Evolutionary conservation across 2,329 filamentous ascomycete species (phyloP).

Genomic region (Hymenoscyphus repandus): DNA sequence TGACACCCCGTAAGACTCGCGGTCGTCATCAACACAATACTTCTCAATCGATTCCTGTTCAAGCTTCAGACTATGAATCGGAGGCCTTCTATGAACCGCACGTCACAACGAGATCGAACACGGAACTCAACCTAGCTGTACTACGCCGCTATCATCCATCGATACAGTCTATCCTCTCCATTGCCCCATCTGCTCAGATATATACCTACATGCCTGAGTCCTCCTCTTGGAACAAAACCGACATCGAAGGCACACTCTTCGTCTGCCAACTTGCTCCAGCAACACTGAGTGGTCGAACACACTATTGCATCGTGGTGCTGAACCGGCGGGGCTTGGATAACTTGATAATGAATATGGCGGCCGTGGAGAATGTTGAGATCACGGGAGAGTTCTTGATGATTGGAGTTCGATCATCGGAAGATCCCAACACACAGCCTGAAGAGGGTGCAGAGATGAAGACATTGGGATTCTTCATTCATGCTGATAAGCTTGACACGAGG

Average conservation of each 20-base stretch:
- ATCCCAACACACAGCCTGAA: not conserved
- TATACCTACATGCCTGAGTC: slow-evolving; percentile 69
- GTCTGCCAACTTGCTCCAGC: slow-evolving; percentile 59
- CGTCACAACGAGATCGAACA: slow-evolving; percentile 58
- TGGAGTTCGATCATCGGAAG: slow-evolving; percentile 9
- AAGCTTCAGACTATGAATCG: slow-evolving; percentile 49
- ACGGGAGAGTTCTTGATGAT: slow-evolving; percentile 48
- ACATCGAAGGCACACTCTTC: slow-evolving; percentile 83
- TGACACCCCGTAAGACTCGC: slow-evolving; percentile 36
- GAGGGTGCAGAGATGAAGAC: slow-evolving; percentile 33
- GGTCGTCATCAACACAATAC: slow-evolving; percentile 32
- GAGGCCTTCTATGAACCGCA: slow-evolving; percentile 36
- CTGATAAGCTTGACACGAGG: slow-evolving; percentile 42
- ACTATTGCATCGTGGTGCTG: slow-evolving; percentile 61
- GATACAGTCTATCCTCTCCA: slow-evolving; percentile 67
- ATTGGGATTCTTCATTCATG: slow-evolving; percentile 52
- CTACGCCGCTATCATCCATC: slow-evolving; percentile 75
- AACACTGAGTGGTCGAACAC: slow-evolving; percentile 35
- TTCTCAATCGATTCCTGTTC: slow-evolving; percentile 32
- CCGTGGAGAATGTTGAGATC: slow-evolving; percentile 61
- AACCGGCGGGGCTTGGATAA: slow-evolving; percentile 70
- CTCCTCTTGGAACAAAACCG: slow-evolving; percentile 75
- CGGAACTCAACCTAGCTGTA: slow-evolving; percentile 81
- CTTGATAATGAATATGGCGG: slow-evolving; percentile 59
- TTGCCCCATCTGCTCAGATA: slow-evolving; percentile 80